Conservation (phyloP, 1,284 basidiomycete species). For the Boletus coffeatus region DNA sequence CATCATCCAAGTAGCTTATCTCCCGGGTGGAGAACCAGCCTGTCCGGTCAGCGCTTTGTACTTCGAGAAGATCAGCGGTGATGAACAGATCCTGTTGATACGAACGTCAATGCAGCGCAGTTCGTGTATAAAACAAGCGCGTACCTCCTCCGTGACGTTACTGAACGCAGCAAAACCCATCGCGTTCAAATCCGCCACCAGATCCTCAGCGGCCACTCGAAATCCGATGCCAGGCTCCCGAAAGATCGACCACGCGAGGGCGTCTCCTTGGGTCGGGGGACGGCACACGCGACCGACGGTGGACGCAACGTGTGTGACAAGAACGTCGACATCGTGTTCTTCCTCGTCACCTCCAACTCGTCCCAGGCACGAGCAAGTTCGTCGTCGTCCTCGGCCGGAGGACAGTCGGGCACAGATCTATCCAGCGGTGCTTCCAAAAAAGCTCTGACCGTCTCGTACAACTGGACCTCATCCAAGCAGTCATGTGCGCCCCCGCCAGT, state of each 20-base stretch:
- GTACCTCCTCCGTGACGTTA: constrained; percentile 71
- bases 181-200: constrained; percentile 68
- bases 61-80: constrained; percentile 70
- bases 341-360: constrained; percentile 40
- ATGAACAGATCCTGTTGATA: constrained; percentile 60
- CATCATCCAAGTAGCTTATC: constrained; percentile 42
- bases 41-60: constrained; percentile 68
- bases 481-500: constrained; percentile 71
- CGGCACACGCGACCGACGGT: constrained; percentile 27
- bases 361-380: constrained; percentile 44
- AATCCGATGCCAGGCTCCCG: constrained; percentile 54
- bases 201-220: constrained; percentile 58
- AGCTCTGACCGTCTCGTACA: constrained; percentile 48
- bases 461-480: constrained; percentile 60
- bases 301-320: constrained; percentile 59
- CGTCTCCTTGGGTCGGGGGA: constrained; percentile 26
- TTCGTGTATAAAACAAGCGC: background rate
- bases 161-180: constrained; percentile 69
- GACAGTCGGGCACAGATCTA: constrained; percentile 39
- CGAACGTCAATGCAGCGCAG: constrained; percentile 5
- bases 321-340: constrained; percentile 43
- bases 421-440: constrained; percentile 53
- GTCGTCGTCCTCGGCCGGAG: constrained; percentile 33
- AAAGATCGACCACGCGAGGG: constrained; percentile 36
- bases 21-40: constrained; percentile 71